Evolutionary conservation across 768 basidiomycete genomes (phyloP), one percentile per base, ranked within the genome.

Genomic region (Pisolithus microcarpus): DNA sequence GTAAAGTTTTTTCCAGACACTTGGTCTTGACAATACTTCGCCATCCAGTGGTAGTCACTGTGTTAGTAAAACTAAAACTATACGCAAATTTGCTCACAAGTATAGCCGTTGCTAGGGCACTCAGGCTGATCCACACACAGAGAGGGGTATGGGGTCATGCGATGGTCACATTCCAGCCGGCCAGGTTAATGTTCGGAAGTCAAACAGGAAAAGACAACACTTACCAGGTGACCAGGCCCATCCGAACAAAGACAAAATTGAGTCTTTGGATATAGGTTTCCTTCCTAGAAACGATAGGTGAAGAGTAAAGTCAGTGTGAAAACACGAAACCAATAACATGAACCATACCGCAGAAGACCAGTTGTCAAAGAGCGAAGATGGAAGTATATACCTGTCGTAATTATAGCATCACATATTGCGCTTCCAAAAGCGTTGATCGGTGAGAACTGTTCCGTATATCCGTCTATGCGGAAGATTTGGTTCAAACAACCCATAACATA

Each of bases 361-460:
- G 50, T 55, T 30, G 52, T 48, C 18, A 11, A 38, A 13, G 58
- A 42, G 16, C 48, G 56, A 24, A 63, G 44, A 26, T 60, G 57
- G 45, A 53, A 64, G 1, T 49, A 28, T n/a, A 63, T 34, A 10
- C 58, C 54, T 16, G 4, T 1, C 1, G 58, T 62, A 48, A 65
- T 63, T 36, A 50, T 5, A 11, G 43, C 44, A 50, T 62, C 60
- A 18, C 63, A 64, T 15, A 53, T 2, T 11, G 63, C 56, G 21
- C 58, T 58, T 11, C 53, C 38, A 15, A 63, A 3, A n/a, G 56
- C 49, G 3, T 45, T 42, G 23, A 53, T 5, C 19, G 56, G 45
- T 24, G 34, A 10, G 37, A 24, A 51, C 62, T 64, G 39, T 24
- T 24, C 7, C 42, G 19, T 7, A 39, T 11, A 21, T 39, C 18